Conservation (phyloP, 495 filamentous ascomycete species). For the Hypoxylon trugodes region DNA sequence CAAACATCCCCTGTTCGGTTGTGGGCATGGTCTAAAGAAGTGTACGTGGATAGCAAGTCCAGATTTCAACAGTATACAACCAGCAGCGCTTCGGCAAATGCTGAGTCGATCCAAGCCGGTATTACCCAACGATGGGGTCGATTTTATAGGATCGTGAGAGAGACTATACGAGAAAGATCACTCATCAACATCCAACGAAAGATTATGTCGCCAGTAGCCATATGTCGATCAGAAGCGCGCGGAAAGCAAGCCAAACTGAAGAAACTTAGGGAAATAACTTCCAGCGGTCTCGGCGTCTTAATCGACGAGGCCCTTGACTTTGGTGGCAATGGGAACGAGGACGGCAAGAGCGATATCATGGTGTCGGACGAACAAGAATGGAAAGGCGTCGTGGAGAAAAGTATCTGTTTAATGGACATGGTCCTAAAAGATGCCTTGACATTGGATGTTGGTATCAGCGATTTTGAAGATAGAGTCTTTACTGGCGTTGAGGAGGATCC, state of each 20-base stretch:
- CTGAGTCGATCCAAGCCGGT: slow-evolving; percentile 27
- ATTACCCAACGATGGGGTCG: slow-evolving; percentile 69
- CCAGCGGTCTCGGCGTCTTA: slow-evolving; percentile 86
- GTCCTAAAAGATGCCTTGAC: slow-evolving; percentile 69
- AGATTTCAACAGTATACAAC: slow-evolving; percentile 53
- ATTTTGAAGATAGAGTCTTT: slow-evolving; percentile 81
- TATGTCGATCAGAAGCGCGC: slow-evolving; percentile 73
- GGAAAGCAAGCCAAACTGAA: slow-evolving; percentile 72
- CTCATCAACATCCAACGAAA: slow-evolving; percentile 65
- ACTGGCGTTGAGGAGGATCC: slow-evolving; percentile 68
- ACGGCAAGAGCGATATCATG: slow-evolving; percentile 48
- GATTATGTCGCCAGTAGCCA: slow-evolving; percentile 74
- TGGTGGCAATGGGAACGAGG: slow-evolving; percentile 42
- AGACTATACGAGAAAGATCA: slow-evolving; percentile 71
- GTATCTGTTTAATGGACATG: slow-evolving; percentile 81
- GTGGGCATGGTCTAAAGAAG: slow-evolving; percentile 69
- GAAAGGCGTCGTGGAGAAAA: slow-evolving; percentile 74
- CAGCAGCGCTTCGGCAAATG: slow-evolving; percentile 10
- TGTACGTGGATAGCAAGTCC: slow-evolving; percentile 65
- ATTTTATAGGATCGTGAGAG: slow-evolving; percentile 82
- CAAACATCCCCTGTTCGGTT: slow-evolving; percentile 81
- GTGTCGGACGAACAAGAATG: slow-evolving; percentile 66
- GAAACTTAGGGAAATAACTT: slow-evolving; percentile 75
- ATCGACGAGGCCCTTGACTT: slow-evolving; percentile 82
- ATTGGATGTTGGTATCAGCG: slow-evolving; percentile 62